Evolutionary conservation across 1,284 basidiomycete species (phyloP).

Genomic region (Cutaneotrichosporon mucoides): DNA sequence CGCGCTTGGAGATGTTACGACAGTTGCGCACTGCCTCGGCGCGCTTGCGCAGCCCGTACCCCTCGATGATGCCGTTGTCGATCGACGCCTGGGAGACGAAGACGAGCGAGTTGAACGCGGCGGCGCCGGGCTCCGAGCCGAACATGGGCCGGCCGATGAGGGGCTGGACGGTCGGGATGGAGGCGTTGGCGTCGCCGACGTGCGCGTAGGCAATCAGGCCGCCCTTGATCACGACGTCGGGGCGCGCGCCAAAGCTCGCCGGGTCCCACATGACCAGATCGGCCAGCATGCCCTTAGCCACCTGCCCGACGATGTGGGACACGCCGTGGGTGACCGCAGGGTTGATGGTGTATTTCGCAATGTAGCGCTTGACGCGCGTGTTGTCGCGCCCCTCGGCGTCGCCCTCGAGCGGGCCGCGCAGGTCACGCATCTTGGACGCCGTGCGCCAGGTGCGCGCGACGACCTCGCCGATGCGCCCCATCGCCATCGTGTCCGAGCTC

Average conservation of each 20-base stretch:
- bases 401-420: conserved; percentile 70
- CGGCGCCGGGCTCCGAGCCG: conserved; percentile 69
- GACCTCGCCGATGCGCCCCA: conserved; percentile 97
- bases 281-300: conserved; percentile 77
- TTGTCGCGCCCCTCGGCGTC: conserved; percentile 72
- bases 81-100: conserved; percentile 82
- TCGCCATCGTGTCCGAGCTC: conserved; percentile 91
- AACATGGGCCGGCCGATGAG: conserved; percentile 84
- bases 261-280: conserved; percentile 95
- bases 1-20: conserved; percentile 69
- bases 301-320: conserved; percentile 77
- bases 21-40: conserved; percentile 74
- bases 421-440: conserved; percentile 85
- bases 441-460: conserved; percentile 92
- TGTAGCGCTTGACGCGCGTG: conserved; percentile 91
- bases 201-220: conserved; percentile 88
- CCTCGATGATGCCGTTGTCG: conserved; percentile 56
- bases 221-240: conserved; percentile 89
- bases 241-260: conserved; percentile 83
- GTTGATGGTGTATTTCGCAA: conserved; percentile 97
- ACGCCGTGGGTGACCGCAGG: conserved; percentile 97
- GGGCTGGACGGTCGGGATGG: conserved; percentile 91
- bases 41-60: conserved; percentile 71
- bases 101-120: conserved; percentile 71
- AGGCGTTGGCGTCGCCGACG: conserved; percentile 91